Evolutionary conservation across 306 rosid genomes (phyloP).

Genomic region (Prunus kanzakura): DNA sequence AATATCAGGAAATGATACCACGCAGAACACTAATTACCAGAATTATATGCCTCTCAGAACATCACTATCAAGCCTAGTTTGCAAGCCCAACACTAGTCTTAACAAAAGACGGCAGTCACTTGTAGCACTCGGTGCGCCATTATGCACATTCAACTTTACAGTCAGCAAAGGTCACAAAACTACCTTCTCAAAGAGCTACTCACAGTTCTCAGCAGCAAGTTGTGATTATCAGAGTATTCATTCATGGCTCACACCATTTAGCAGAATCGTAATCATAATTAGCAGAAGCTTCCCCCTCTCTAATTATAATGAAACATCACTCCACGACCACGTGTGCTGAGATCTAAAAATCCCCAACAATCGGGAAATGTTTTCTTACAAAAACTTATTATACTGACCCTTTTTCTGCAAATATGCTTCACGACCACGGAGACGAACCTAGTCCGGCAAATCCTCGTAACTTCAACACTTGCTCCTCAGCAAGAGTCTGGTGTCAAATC

Average conservation of each 20-base stretch:
- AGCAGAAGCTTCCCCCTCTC: background rate
- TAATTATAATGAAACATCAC: background rate
- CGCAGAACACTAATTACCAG: background rate
- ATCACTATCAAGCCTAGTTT: background rate
- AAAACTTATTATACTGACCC: constrained; percentile 42
- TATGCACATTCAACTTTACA: background rate
- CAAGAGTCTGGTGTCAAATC: constrained; percentile 76
- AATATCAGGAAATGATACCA: background rate
- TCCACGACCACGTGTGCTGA: background rate
- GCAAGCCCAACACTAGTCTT: background rate
- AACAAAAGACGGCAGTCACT: too few relatives aligned
- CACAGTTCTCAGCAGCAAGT: background rate
- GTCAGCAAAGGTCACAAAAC: background rate
- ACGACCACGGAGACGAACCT: constrained; percentile 68
- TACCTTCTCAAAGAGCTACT: too few relatives aligned
- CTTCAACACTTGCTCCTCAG: constrained; percentile 57
- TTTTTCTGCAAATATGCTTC: constrained; percentile 83
- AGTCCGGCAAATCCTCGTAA: constrained; percentile 61
- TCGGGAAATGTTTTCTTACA: background rate
- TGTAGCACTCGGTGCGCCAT: background rate
- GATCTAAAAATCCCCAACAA: background rate
- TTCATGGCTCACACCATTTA: background rate
- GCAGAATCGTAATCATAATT: background rate
- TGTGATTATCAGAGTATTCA: background rate
- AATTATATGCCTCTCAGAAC: background rate